Conservation (phyloP, 805 yeast species). For the Ogataea siamensis region DNA sequence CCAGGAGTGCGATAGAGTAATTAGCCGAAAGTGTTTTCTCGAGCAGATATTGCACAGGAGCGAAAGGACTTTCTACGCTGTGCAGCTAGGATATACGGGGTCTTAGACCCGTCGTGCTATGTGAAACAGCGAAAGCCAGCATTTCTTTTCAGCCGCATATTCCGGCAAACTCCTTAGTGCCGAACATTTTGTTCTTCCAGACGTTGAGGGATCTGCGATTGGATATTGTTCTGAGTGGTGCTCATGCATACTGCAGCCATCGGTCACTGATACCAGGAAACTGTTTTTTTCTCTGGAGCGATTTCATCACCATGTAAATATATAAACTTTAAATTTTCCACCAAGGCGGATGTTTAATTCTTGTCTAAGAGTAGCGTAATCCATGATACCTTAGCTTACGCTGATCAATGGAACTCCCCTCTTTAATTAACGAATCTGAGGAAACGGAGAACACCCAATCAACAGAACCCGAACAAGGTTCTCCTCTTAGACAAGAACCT, state of each 20-base stretch:
- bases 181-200: conserved; percentile 1
- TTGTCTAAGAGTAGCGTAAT: conserved; percentile 1
- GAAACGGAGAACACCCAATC: background rate
- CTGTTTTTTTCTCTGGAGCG: conserved; percentile 3
- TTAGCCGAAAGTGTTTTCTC: too few species aligned
- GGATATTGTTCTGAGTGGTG: background rate
- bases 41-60: too few species aligned
- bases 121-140: too few species aligned
- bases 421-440: conserved; percentile 13
- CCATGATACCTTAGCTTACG: conserved; percentile 1
- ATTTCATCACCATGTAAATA: conserved; percentile 3
- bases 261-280: conserved; percentile 2
- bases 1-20: background rate
- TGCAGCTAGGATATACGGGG: too few species aligned
- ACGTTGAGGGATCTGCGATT: background rate
- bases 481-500: conserved; percentile 11
- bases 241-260: conserved; percentile 3
- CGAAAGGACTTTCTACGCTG: too few species aligned
- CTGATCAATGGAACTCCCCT: conserved; percentile 15
- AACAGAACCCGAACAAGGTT: conserved; percentile 1
- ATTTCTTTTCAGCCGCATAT: background rate
- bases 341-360: background rate
- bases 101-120: background rate
- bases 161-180: background rate
- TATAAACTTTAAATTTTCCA: conserved; percentile 3